phyloP scores from a whole-genome alignment of 208 protist species.

The Strigomonas culicis region DNA sequence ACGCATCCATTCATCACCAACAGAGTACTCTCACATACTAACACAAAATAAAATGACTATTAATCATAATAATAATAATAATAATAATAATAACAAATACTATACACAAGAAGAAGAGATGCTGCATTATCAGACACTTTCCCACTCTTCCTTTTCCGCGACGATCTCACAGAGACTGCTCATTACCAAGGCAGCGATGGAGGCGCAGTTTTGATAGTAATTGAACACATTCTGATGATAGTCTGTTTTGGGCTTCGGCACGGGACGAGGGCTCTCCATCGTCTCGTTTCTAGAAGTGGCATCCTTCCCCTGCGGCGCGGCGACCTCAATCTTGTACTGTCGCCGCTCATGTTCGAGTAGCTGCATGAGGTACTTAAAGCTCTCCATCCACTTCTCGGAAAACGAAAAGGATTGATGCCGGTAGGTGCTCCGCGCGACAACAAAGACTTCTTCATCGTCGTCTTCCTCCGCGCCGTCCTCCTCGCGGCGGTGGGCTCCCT shows the following conservation, averaged over 20 bases:
- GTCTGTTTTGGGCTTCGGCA: background rate
- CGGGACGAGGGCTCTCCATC: no score
- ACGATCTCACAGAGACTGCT: background rate
- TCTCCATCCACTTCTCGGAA: constrained; percentile 25
- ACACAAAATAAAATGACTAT: no score
- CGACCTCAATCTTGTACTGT: no score
- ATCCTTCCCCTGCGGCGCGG: no score
- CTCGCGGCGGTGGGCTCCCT: background rate
- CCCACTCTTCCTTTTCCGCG: background rate
- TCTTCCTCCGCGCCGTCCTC: background rate
- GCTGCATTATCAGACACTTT: background rate
- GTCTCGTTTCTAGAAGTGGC: no score
- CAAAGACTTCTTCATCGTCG: background rate
- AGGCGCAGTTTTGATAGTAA: background rate
- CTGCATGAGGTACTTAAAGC: no score
- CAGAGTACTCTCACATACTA: no score
- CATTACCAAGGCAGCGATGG: background rate
- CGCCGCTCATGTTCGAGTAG: no score
- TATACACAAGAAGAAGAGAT: no score
- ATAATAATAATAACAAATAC: no score
- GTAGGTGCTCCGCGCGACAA: background rate
- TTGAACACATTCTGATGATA: background rate
- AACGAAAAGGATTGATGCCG: constrained; percentile 14
- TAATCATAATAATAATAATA: no score
- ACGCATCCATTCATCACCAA: no score